Evolutionary conservation across 495 filamentous ascomycete genomes (phyloP), one percentile per base, ranked within the genome.

Genomic region (Parmelia sp.): DNA sequence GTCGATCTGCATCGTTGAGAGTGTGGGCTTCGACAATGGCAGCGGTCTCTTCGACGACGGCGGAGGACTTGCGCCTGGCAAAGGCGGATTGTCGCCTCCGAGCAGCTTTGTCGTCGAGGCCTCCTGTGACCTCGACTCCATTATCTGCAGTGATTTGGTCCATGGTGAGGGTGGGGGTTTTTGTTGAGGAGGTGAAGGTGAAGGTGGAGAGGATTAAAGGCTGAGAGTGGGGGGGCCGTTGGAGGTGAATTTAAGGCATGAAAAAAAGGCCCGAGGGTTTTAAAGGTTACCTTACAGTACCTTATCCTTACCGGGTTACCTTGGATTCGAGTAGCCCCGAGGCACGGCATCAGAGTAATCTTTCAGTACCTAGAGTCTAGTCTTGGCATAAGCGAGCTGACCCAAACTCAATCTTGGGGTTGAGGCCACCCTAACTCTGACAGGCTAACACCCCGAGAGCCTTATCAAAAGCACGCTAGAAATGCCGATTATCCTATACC

Each of bases 1-100:
- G 58, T 23, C 69, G 63, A 47, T 74, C 72, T 21, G 62, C 66
- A 35, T 45, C 67, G 63, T 45, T 65, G n/a, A 74, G 58, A 10
- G 69, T 62, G 23, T 49, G 42, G 5, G 63, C 57, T 39, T 72
- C 69, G 11, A 71, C 33, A 25, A 59, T 51, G 6, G 64, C 69
- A 11, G 44, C 31, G 12, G 59, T 17, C 27, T 71, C 64, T 17
- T 57, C 60, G 11, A 47, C 61, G n/a, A 68, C 68, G n/a, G 62
- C 68, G n/a, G 66, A 63, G 56, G 64, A 62, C 42, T 62, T 66
- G 45, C 67, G 67, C 39, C 62, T 40, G 10, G 29, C 44, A 27
- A 64, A 64, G 40, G 62, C 56, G n/a, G 62, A 64, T 29, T 57
- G 37, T 15, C 62, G 62, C 58, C 62, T 49, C 53, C 56, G 55